Base-by-base conservation (phyloP, 768 basidiomycete genomes). In the Harrya chromipes region DNA sequence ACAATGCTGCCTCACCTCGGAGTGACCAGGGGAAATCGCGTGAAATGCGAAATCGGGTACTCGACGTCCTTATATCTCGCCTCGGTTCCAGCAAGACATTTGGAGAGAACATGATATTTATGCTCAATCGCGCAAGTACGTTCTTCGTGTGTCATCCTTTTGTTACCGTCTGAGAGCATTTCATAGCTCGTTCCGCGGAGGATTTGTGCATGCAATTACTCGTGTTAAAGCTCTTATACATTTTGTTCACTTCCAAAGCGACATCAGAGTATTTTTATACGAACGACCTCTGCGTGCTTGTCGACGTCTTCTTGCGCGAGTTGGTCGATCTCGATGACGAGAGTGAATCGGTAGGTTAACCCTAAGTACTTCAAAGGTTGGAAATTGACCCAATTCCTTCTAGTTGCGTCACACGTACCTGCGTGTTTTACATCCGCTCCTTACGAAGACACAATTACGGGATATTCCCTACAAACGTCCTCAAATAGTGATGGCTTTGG, bases 51-150 rank as follows among this genome's bases (percentile, higher is more conserved):
- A 99, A 99, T 64, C 78, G 91, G 20, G 85, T 99, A 2, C 68
- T 98, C 44, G 76, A 82, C 19, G 84, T 95, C 0, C 74, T 99
- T 20, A 86, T 90, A 75, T 76, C 86, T n/a, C 82, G 94, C 17
- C 69, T 90, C 23, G 85, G 87, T 4, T 82, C 82, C n/a, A 90
- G 84, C 69, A 90, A 90, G 73, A 97, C 97, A 1, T 97, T 99
- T 62, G 94, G 94, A 4, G 94, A 94, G 72, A 99, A 98, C 65
- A 82, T 99, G 78, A 97, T 99, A 49, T 99, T 97, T 69, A 99
- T 99, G 89, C 74, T 99, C 39, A 98, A 99, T 62, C 84, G 97
- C 51, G 89, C 94, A 39, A 80, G 94, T 94, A 62, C 59, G 89
- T 76, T 12, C 33, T 31, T 16, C 33, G n/a, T 47, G 16, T 7